phyloP scores from a whole-genome alignment of 1,284 basidiomycete species.

The Pseudozyma tsukubaensis region DNA sequence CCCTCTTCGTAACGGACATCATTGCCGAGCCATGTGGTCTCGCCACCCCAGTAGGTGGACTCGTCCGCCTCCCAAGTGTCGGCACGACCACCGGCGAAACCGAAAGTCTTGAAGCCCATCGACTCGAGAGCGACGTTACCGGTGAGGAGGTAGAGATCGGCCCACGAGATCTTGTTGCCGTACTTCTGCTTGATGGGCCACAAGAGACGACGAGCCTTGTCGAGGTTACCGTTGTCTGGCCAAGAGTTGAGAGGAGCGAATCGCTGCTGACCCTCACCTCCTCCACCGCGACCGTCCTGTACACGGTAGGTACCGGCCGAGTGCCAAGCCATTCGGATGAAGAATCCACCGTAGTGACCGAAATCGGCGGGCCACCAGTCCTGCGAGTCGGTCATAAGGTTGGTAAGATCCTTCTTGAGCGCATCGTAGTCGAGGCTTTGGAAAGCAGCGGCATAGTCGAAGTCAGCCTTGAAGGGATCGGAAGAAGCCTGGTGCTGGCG shows the following conservation, averaged over 20 bases:
- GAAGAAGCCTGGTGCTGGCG: slow-evolving; percentile 42
- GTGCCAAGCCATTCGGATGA: slow-evolving; percentile 45
- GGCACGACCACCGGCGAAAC: slow-evolving; percentile 41
- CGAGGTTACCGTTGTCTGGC: slow-evolving; percentile 47
- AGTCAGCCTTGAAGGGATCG: slow-evolving; percentile 35
- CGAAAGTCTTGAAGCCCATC: slow-evolving; percentile 49
- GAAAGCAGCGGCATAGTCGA: slow-evolving; percentile 40
- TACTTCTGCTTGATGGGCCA: slow-evolving; percentile 53
- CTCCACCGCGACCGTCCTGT: slow-evolving; percentile 45
- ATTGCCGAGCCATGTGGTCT: slow-evolving; percentile 48
- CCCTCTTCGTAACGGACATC: slow-evolving; percentile 43
- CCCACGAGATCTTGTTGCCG: slow-evolving; percentile 48
- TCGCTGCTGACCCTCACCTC: slow-evolving; percentile 44
- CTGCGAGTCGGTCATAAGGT: slow-evolving; percentile 44
- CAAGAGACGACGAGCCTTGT: slow-evolving; percentile 47
- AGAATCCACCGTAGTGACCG: slow-evolving; percentile 48
- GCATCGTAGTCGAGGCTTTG: slow-evolving; percentile 44
- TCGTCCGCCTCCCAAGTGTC: slow-evolving; percentile 50
- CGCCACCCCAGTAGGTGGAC: slow-evolving; percentile 50
- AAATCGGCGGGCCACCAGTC: slow-evolving; percentile 48
- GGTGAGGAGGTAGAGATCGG: slow-evolving; percentile 32
- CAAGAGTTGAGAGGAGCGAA: slow-evolving; percentile 49
- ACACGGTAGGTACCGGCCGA: slow-evolving; percentile 48
- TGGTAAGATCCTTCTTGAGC: slow-evolving; percentile 40
- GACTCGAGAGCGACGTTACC: slow-evolving; percentile 49